A percentile compares a stretch with the other conserved stretches of the same genome.
These are phyloP conservation scores for Eucalyptus cloeziana DNA, from an alignment of 345 rosid genomes.

Conservation along the genomic window DNA sequence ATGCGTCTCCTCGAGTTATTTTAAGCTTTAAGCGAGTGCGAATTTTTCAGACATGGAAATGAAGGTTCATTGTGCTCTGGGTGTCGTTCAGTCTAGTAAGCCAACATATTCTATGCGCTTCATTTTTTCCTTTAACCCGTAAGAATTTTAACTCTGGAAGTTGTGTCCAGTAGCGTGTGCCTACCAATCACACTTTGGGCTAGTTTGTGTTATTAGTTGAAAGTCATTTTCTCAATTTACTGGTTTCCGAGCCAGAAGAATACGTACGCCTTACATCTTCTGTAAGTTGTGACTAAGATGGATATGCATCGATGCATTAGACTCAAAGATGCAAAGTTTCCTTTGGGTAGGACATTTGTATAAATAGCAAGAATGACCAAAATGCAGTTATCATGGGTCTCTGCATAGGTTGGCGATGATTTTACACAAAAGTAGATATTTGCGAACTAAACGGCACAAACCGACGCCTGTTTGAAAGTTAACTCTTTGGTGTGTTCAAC, in stretches of 20 bases:
- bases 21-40: neutral
- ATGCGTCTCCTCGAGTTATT: neutral
- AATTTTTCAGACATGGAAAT: neutral
- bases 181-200: neutral
- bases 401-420: neutral
- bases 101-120: neutral
- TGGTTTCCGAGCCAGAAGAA: neutral
- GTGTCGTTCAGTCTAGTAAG: neutral
- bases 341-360: neutral
- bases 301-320: neutral
- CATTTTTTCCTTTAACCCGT: neutral
- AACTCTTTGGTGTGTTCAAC: neutral
- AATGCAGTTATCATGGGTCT: neutral
- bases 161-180: neutral
- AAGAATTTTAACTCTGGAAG: neutral
- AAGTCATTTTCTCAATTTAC: neutral
- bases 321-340: neutral
- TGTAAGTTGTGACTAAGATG: neutral
- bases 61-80: neutral
- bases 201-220: neutral
- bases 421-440: neutral
- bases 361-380: neutral
- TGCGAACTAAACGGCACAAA: neutral
- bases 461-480: neutral
- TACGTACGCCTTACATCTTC: neutral